Base-by-base conservation (phyloP, 169 alveolate genomes). In the Plasmodium cynomolgi region DNA sequence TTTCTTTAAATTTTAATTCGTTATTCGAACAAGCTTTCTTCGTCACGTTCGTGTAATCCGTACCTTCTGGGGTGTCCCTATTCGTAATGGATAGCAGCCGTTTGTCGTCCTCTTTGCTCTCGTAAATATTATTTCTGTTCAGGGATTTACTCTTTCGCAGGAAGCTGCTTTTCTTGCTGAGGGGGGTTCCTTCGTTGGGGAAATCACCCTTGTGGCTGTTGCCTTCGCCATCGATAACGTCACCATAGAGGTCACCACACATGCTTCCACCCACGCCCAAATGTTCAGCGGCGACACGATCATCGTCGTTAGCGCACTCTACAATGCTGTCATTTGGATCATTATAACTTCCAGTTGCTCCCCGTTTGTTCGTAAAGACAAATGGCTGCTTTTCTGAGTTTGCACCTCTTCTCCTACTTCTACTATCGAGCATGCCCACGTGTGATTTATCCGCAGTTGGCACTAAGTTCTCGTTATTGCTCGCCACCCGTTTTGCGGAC, bases 91-190 rank as follows among this genome's bases (percentile, higher is more conserved):
- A 34, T 56, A 47, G 31, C 50, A 88, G 20, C 33, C 37, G 26
- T 6, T 33, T 80, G 3, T 29, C 41, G 33, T 34, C 39, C 41
- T 91, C 95, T 31, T 91, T 58, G 17, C 75, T 73, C 54, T 91
- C 94, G 37, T 88, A 88, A 58, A 33, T 58, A 8, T 73, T 88
- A 62, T 50, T 74, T 58, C 83, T 47, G 50, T 88, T 88, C n/a
- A 88, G 72, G 33, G 94, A 77, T 58, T 88, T 88, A 80, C 83
- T 88, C 62, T 88, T 88, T n/a, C 75, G 56, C 75, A 88, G 34
- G 73, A 77, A 79, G 23, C 54, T 77, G 34, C 31, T 15, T 56
- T 62, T 77, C 50, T 84, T 84, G 31, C 71, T 79, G 31, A 62
- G 82, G 26, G 81, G 29, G 44, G n/a, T 86, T 23, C 39, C 74